phyloP scores from a whole-genome alignment of 176 grass and related monocot species.

The Thalia dealbata region DNA sequence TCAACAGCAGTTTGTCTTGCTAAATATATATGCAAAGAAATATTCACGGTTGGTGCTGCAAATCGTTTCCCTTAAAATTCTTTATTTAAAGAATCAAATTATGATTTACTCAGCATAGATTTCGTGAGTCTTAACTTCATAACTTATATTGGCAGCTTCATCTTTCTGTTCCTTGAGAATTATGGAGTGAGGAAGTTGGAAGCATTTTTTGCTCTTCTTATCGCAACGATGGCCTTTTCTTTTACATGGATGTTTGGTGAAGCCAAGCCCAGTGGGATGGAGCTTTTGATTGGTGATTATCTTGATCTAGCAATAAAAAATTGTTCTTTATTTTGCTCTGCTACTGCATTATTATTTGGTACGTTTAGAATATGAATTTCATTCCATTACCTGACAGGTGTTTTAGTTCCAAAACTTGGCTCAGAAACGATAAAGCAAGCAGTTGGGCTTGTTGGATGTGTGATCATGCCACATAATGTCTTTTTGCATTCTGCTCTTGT shows the following conservation, averaged over 20 bases:
- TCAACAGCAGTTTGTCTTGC: neutral
- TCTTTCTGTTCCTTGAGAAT: conserved; percentile 94
- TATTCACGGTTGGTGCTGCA: neutral
- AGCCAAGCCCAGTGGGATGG: conserved; percentile 61
- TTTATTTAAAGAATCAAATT: neutral
- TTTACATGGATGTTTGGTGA: conserved; percentile 95
- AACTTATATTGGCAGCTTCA: conserved; percentile 51
- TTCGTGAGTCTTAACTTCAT: neutral
- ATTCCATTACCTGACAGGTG: conserved; percentile 35
- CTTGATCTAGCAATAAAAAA: conserved; percentile 8
- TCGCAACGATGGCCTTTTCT: conserved; percentile 79
- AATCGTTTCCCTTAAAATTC: neutral
- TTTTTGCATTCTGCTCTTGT: conserved; percentile 97
- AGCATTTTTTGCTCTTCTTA: conserved; percentile 78
- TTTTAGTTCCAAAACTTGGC: conserved; percentile 82
- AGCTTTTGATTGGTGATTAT: conserved; percentile 58
- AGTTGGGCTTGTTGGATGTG: conserved; percentile 94
- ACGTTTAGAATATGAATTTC: conserved; percentile 15
- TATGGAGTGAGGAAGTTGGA: conserved; percentile 97
- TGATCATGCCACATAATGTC: conserved; percentile 98
- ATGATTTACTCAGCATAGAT: neutral
- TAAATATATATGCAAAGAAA: neutral
- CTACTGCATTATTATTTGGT: neutral
- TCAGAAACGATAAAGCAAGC: conserved; percentile 93
- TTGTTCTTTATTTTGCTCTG: conserved; percentile 1